Percentiles rank a stretch among this genome's conserved stretches.
These are phyloP conservation scores for Lineolata rhizophorae DNA, from an alignment of 495 filamentous ascomycete species.

Conservation along the genomic window DNA sequence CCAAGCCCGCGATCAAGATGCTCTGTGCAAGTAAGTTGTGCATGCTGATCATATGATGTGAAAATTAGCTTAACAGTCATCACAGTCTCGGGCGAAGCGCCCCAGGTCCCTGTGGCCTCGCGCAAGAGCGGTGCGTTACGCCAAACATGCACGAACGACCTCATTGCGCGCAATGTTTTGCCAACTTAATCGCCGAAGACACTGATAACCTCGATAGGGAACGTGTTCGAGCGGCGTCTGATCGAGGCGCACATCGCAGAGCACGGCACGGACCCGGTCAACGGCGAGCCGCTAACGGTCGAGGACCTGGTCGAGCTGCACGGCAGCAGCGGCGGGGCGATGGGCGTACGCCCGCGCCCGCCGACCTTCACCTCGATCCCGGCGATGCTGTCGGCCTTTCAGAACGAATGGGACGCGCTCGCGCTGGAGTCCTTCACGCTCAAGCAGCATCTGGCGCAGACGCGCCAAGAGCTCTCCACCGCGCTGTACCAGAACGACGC, in stretches of 20 bases:
- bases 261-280: slow-evolving; percentile 85
- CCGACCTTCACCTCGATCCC: slow-evolving; percentile 93
- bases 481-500: slow-evolving; percentile 94
- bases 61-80: slow-evolving; percentile 4
- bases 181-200: slow-evolving; percentile 1
- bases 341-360: slow-evolving; percentile 68
- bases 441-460: slow-evolving; percentile 69
- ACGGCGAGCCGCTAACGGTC: slow-evolving; percentile 61
- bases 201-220: slow-evolving; percentile 27
- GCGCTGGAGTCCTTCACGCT: slow-evolving; percentile 78
- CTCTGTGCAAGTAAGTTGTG: slow-evolving; percentile 11
- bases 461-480: slow-evolving; percentile 77
- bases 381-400: slow-evolving; percentile 86
- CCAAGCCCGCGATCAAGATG: slow-evolving; percentile 5
- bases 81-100: slow-evolving; percentile 89
- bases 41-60: not conserved
- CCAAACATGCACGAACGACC: too few relatives aligned
- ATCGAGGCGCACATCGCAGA: slow-evolving; percentile 90
- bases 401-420: slow-evolving; percentile 94
- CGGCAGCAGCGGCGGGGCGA: slow-evolving; percentile 51
- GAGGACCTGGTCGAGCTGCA: slow-evolving; percentile 82
- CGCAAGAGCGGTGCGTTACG: slow-evolving; percentile 61
- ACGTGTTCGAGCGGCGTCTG: slow-evolving; percentile 81
- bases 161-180: too few relatives aligned
- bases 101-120: slow-evolving; percentile 84